These are phyloP conservation scores for Hanseniaspora sp. DNA, from an alignment of 1,139 yeast species.

Conservation along the genomic window DNA sequence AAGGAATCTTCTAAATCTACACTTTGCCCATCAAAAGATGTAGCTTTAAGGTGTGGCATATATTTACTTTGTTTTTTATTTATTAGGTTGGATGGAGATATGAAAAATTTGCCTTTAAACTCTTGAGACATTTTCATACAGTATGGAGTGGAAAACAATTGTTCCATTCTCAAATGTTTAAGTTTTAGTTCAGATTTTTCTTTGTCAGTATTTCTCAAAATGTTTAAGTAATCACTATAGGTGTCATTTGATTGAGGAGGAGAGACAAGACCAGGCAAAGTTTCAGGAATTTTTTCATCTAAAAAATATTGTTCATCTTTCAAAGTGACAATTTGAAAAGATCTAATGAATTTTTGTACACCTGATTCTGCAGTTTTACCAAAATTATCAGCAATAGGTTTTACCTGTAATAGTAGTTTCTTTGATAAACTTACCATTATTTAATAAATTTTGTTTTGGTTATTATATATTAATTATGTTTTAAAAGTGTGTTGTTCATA, in stretches of 20 bases:
- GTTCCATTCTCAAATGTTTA: constrained; percentile 52
- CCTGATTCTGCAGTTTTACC: constrained; percentile 4
- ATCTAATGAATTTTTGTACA: neutral
- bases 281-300: constrained; percentile 2
- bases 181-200: constrained; percentile 44
- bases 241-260: constrained; percentile 29
- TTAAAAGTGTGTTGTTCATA: no score
- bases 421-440: neutral
- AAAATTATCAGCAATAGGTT: constrained; percentile 7
- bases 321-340: constrained; percentile 7
- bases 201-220: constrained; percentile 26
- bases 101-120: constrained; percentile 75
- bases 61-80: constrained; percentile 61
- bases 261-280: constrained; percentile 29
- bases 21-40: constrained; percentile 38
- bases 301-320: constrained; percentile 9
- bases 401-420: neutral
- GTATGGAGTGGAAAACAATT: constrained; percentile 3
- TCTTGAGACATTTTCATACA: constrained; percentile 27
- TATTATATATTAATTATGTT: no score
- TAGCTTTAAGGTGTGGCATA: constrained; percentile 73
- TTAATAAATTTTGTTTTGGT: neutral
- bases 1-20: constrained; percentile 32
- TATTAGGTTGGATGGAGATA: constrained; percentile 69
- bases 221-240: constrained; percentile 20